Percentiles rank a stretch among this genome's conserved stretches.
These are phyloP conservation scores for Heliocybe sulcata DNA, from an alignment of 1,284 basidiomycete genomes.

Conservation along the genomic window DNA sequence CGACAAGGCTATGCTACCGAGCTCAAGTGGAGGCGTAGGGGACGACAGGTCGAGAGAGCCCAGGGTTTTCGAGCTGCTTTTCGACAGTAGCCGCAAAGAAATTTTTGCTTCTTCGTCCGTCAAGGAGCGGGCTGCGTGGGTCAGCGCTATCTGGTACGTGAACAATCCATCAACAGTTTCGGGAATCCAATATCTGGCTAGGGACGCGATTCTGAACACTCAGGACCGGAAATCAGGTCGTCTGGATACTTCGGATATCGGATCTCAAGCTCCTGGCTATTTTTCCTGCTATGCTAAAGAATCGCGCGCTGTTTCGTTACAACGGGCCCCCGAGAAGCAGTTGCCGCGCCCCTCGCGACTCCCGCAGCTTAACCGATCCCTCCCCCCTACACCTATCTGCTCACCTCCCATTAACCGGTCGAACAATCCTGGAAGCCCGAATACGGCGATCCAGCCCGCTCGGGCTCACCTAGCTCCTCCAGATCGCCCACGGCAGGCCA, in stretches of 20 bases:
- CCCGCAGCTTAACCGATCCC: slow-evolving; percentile 3
- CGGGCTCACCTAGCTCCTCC: neutral
- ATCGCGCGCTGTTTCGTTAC: too few species aligned
- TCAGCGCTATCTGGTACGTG: slow-evolving; percentile 61
- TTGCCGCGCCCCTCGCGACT: neutral
- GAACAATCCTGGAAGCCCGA: neutral
- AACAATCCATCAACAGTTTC: neutral
- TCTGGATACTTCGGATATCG: too few species aligned
- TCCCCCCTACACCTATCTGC: slow-evolving; percentile 17
- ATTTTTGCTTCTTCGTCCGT: slow-evolving; percentile 54
- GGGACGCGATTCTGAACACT: slow-evolving; percentile 50
- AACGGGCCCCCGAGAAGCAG: too few species aligned
- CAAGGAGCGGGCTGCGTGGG: slow-evolving; percentile 62
- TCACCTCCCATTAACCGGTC: slow-evolving; percentile 11
- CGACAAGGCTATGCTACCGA: slow-evolving; percentile 32
- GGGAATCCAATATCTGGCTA: slow-evolving; percentile 16
- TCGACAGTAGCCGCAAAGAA: slow-evolving; percentile 42
- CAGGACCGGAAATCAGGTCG: slow-evolving; percentile 19
- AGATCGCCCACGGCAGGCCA: slow-evolving; percentile 16
- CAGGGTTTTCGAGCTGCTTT: slow-evolving; percentile 57
- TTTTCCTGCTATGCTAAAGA: too few species aligned
- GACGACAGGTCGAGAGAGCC: slow-evolving; percentile 26
- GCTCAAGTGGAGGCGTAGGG: slow-evolving; percentile 8
- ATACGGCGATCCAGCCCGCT: neutral
- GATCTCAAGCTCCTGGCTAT: too few species aligned